phyloP scores from a whole-genome alignment of 352 stramenopile species.

The Blastocystis sp. region DNA sequence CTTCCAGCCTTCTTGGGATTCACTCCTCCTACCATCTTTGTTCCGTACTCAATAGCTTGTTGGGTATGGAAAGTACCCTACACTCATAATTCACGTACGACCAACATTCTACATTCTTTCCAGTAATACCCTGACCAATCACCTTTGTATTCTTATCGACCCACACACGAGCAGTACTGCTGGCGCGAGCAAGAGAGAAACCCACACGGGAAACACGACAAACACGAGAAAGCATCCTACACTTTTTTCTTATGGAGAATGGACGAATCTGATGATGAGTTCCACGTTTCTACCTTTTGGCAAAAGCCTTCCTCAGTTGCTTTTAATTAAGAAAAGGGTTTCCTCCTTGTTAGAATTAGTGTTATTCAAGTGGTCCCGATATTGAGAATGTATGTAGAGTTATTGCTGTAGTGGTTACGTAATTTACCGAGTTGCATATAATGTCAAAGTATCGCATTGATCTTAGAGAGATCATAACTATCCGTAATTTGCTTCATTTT shows the following conservation, averaged over 20 bases:
- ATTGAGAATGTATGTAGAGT: neutral
- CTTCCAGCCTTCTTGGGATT: conserved; percentile 96
- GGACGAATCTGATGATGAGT: neutral
- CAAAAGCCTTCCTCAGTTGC: neutral
- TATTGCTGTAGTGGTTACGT: too few species aligned
- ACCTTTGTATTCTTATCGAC: conserved; percentile 98
- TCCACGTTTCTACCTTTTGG: conserved; percentile 14
- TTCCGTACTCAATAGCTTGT: conserved; percentile 97
- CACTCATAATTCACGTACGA: conserved; percentile 26
- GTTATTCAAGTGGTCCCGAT: too few species aligned
- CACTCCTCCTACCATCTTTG: conserved; percentile 97
- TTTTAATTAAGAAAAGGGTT: too few species aligned
- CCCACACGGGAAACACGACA: conserved; percentile 10
- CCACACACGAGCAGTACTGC: conserved; percentile 92
- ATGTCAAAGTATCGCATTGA: too few species aligned
- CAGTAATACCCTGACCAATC: conserved; percentile 99
- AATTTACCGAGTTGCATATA: too few species aligned
- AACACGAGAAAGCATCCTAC: conserved; percentile 25
- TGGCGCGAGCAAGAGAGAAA: conserved; percentile 45
- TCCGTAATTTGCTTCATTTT: too few species aligned
- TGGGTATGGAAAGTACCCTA: conserved; percentile 96
- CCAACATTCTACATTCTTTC: conserved; percentile 86
- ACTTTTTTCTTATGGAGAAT: neutral
- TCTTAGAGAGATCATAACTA: too few species aligned
- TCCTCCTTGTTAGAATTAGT: too few species aligned